phyloP scores from a whole-genome alignment of 495 filamentous ascomycete genomes.

The Penicillium steckii region DNA sequence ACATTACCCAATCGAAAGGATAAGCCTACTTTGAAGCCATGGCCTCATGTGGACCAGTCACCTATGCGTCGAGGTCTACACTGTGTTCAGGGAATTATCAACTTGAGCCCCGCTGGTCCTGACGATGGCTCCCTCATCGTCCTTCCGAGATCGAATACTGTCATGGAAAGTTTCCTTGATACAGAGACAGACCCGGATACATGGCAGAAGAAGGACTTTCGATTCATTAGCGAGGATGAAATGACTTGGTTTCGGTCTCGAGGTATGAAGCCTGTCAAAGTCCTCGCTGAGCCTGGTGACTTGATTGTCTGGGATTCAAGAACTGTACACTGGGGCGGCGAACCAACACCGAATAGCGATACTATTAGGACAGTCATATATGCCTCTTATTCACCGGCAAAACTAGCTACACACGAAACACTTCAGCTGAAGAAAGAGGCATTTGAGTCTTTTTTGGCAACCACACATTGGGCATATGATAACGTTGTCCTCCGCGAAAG shows the following conservation, averaged over 20 bases:
- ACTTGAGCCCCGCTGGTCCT: slow-evolving; percentile 31
- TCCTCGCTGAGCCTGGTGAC: slow-evolving; percentile 40
- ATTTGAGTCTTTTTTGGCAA: slow-evolving; percentile 34
- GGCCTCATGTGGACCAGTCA: slow-evolving; percentile 28
- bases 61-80: slow-evolving; percentile 29
- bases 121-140: slow-evolving; percentile 37
- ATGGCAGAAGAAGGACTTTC: slow-evolving; percentile 29
- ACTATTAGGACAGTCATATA: slow-evolving; percentile 37
- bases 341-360: slow-evolving; percentile 20
- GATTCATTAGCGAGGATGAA: slow-evolving; percentile 28
- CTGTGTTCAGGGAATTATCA: slow-evolving; percentile 45
- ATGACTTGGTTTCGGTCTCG: slow-evolving; percentile 33
- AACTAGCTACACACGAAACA: slow-evolving; percentile 28
- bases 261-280: slow-evolving; percentile 33
- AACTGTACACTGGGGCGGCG: slow-evolving; percentile 35
- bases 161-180: slow-evolving; percentile 38
- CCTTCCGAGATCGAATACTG: slow-evolving; percentile 26
- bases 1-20: slow-evolving; percentile 16
- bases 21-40: slow-evolving; percentile 13
- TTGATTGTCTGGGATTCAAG: slow-evolving; percentile 46
- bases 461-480: slow-evolving; percentile 46
- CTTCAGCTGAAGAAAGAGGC: slow-evolving; percentile 32
- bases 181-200: slow-evolving; percentile 24
- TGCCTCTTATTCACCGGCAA: slow-evolving; percentile 37
- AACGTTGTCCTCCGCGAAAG: slow-evolving; percentile 25